Base-by-base conservation (phyloP, 352 stramenopile species). In the Phytophthora sp. region DNA sequence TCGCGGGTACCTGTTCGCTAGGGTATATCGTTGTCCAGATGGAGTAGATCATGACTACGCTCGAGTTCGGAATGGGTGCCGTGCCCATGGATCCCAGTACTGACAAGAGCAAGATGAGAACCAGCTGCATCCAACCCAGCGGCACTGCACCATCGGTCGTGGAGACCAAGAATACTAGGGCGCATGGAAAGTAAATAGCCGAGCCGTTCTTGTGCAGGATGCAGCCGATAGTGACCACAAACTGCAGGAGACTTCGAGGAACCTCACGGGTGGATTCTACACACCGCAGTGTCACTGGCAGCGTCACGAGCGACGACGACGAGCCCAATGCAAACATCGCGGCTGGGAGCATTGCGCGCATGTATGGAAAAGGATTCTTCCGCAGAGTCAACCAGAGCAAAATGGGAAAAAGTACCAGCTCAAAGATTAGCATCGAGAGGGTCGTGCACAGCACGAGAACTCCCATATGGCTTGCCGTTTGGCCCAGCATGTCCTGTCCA, bases 161-260 rank as follows among this genome's bases (percentile, higher is more conserved):
- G 23, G 77, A 74, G 11, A 82, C 80, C 21, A 93, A 69, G 57
- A 91, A 93, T 12, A 93, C 71, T 7, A 93, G 56, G 8, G 83
- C 80, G 20, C 72, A 84, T 0, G 82, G 82, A 57, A 89, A 94
- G 57, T 87, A 88, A 61, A 92, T 86, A 12, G 83, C 84, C 27
- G 76, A 83, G 65, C 85, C 85, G 58, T 94, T 90, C 79, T 91
- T 94, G 73, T 94, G 81, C 31, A 84, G 70, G 3, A 76, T 89
- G 27, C 71, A 81, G 12, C 85, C 85, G 50, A 94, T 84, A 8
- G 85, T 91, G 30, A 94, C 35, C 26, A 94, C 79, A 50, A 94
- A 94, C 35, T 83, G 74, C 33, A 81, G 39, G 5, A 94, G 63
- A 21, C 70, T 76, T 13, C 76, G 74, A 15, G 83, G 82, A 33